Percentiles rank a stretch among this genome's conserved stretches.
These are phyloP conservation scores for Nemania abortiva DNA, from an alignment of 2,329 filamentous ascomycete genomes.

Conservation along the genomic window DNA sequence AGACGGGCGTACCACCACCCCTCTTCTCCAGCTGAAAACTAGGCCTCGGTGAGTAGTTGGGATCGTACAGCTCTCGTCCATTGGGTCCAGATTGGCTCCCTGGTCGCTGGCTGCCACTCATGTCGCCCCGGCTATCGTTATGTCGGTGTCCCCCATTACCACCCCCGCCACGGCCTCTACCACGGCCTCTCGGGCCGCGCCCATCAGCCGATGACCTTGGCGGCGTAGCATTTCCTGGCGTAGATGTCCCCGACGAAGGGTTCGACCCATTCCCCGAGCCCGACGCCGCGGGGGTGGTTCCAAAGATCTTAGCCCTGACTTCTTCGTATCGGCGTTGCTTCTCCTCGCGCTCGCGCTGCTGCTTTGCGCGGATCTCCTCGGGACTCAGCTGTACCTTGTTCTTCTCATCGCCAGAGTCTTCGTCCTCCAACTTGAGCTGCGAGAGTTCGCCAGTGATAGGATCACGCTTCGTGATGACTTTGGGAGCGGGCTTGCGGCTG, in stretches of 20 bases:
- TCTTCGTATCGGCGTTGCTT: conserved; percentile 93
- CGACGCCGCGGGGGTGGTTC: conserved; percentile 45
- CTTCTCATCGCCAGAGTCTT: conserved; percentile 74
- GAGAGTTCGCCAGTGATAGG: conserved; percentile 62
- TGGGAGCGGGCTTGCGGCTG: conserved; percentile 79
- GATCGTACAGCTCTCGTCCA: conserved; percentile 80
- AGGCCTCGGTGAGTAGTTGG: conserved; percentile 75
- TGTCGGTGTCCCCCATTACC: conserved; percentile 52
- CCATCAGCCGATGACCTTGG: conserved; percentile 60
- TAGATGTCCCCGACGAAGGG: conserved; percentile 67
- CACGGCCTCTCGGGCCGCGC: conserved; percentile 63
- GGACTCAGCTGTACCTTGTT: conserved; percentile 74
- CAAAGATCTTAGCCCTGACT: conserved; percentile 81
- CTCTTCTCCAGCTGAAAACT: conserved; percentile 62
- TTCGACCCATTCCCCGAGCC: conserved; percentile 49
- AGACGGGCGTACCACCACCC: conserved; percentile 53
- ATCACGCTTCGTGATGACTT: conserved; percentile 69
- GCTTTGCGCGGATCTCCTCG: conserved; percentile 82
- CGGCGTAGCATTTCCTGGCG: conserved; percentile 72
- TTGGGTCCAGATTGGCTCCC: conserved; percentile 51
- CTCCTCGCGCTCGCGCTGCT: conserved; percentile 84
- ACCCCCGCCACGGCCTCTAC: conserved; percentile 59
- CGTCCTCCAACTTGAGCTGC: conserved; percentile 62
- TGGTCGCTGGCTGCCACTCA: conserved; percentile 45
- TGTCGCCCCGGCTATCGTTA: conserved; percentile 44